Conservation (phyloP, 768 basidiomycete species). For the Holtermanniella nyarrowii region DNA sequence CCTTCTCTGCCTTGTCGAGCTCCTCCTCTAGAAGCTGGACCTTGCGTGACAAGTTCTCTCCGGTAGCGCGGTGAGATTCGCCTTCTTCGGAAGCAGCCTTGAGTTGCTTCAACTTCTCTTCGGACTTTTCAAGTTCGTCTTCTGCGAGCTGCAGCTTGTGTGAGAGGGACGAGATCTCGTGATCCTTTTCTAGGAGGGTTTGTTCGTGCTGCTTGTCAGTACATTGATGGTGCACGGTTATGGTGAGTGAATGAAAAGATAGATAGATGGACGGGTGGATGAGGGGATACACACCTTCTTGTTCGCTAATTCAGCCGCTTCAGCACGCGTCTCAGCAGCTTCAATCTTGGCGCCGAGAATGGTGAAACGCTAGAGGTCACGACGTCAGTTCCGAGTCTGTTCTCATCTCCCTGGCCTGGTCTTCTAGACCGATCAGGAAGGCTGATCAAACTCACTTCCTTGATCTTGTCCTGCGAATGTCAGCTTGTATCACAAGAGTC, state of each 20-base stretch:
- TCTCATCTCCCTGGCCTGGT: too few species aligned
- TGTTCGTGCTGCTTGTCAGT: slow-evolving; percentile 49
- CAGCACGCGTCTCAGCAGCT: slow-evolving; percentile 65
- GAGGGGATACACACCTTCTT: slow-evolving; percentile 46
- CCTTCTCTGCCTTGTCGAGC: slow-evolving; percentile 90
- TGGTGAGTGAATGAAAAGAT: not conserved
- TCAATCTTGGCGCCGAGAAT: slow-evolving; percentile 64
- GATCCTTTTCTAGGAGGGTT: slow-evolving; percentile 64
- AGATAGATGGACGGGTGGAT: too few species aligned
- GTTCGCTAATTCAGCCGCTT: slow-evolving; percentile 71
- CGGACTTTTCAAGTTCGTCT: slow-evolving; percentile 58
- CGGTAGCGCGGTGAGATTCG: slow-evolving; percentile 58
- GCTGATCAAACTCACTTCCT: slow-evolving; percentile 40
- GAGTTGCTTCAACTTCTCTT: slow-evolving; percentile 53
- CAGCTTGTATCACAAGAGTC: too few species aligned
- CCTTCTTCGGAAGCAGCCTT: slow-evolving; percentile 60
- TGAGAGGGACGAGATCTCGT: slow-evolving; percentile 68
- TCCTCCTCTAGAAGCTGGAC: slow-evolving; percentile 88
- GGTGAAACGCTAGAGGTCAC: slow-evolving; percentile 24
- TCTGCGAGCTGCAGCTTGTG: slow-evolving; percentile 60
- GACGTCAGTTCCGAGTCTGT: too few species aligned
- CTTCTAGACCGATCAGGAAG: not conserved
- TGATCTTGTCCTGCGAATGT: slow-evolving; percentile 45
- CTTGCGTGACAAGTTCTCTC: slow-evolving; percentile 68
- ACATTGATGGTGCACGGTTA: not conserved